Evolutionary conservation across 805 yeast species (phyloP), one percentile per base, ranked within the genome.

Genomic region (Candida peoriensis): DNA sequence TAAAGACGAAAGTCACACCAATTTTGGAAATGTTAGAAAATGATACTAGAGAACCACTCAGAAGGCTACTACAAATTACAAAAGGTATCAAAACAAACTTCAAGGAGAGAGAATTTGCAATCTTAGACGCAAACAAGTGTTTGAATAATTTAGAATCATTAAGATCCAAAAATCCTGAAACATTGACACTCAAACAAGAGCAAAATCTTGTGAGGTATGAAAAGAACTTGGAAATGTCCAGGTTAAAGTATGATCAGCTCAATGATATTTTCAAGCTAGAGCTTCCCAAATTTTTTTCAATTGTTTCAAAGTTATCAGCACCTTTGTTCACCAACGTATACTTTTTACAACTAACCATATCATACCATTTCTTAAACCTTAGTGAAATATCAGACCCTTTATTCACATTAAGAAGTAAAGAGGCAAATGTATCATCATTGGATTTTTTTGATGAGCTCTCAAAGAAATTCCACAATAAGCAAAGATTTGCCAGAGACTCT

Each of bases 241-340:
- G 43, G 37, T 57, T 38, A 48, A 66, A 47, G 32, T 72, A 66
- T 44, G 64, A 66, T 2, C 31, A 39, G 9, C 41, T 63, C 23
- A 71, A 74, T 46, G 41, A 47, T 5, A 33, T 43, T 4, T 55
- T 76, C 40, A 71, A 72, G 37, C 38, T 37, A 20, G 81, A 75
- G 27, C 46, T 77, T 1, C 79, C 81, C 0, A 32, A 40, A 4
- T 68, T 73, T 31, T 58, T 68, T 36, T 37, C 52, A 6, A 48
- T 67, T 9, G 51, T 66, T 0, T 38, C 54, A 4, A 30, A 45
- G 11, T 47, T 67, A 17, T 46, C 65, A 25, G 47, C 51, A 17
- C 63, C 62, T 5, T 27, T 48, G 3, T 36, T 30, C 13, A 31
- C 22, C 3, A 31, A 69, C 5, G 54, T 62, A 11, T 73, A 61